Evolutionary conservation across 164 flowering plant species (phyloP).

Genomic region (Magnolia kwangsiensis): DNA sequence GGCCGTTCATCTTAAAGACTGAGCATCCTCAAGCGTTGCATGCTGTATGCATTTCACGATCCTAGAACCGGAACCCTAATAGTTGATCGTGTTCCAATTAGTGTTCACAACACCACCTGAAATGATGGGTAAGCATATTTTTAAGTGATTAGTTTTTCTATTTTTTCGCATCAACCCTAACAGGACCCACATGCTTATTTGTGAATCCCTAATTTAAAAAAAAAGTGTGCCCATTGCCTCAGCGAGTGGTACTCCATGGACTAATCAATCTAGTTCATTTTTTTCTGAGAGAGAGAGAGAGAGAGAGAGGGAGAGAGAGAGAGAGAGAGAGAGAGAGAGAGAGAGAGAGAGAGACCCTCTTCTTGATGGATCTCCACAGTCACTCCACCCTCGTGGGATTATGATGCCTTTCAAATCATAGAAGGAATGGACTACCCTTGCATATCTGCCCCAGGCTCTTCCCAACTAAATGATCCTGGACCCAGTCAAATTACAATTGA

Average conservation of each 20-base stretch:
- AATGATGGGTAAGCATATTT: not conserved
- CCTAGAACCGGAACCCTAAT: too few relatives aligned
- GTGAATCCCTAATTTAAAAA: not conserved
- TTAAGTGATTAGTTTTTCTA: too few relatives aligned
- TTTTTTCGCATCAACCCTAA: too few relatives aligned
- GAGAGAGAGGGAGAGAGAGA: not conserved
- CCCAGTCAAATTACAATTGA: constrained; percentile 60
- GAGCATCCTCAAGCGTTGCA: too few relatives aligned
- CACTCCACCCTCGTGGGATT: constrained; percentile 64
- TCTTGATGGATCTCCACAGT: constrained; percentile 54
- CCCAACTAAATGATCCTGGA: constrained; percentile 56
- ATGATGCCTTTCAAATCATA: constrained; percentile 48
- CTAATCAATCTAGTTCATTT: too few relatives aligned
- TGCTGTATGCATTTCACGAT: too few relatives aligned
- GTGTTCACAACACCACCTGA: too few relatives aligned
- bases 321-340: not conserved
- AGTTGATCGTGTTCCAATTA: too few relatives aligned
- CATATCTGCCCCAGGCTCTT: constrained; percentile 87
- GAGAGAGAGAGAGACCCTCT: constrained; percentile 21
- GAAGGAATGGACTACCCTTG: constrained; percentile 53
- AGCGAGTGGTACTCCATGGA: too few relatives aligned
- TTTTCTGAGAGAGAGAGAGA: too few relatives aligned
- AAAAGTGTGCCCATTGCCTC: not conserved
- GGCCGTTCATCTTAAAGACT: too few relatives aligned
- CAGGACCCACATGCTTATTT: not conserved